These are phyloP conservation scores for Aspergillus neoniger DNA, from an alignment of 2,329 filamentous ascomycete species.

Conservation along the genomic window DNA sequence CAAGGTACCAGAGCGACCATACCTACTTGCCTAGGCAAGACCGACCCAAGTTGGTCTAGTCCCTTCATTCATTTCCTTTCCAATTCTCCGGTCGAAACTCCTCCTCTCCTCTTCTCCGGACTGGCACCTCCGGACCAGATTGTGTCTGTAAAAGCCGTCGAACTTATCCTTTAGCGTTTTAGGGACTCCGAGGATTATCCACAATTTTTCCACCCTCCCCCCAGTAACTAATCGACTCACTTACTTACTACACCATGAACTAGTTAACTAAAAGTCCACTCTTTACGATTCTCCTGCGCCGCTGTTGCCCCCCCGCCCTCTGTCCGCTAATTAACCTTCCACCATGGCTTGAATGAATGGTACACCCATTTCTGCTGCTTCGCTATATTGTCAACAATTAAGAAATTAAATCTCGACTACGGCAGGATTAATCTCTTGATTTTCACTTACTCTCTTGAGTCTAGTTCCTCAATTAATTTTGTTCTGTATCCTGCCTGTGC, in stretches of 20 bases:
- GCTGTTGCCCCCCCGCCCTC: background rate
- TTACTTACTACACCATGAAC: too few relatives aligned
- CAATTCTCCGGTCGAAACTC: background rate
- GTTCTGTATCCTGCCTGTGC: background rate
- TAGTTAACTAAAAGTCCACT: background rate
- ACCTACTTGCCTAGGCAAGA: too few relatives aligned
- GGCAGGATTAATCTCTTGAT: background rate
- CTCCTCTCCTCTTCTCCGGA: background rate
- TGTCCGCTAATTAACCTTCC: conserved; percentile 1
- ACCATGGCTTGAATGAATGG: background rate
- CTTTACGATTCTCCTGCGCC: background rate
- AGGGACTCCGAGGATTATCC: background rate
- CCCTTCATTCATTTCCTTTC: background rate
- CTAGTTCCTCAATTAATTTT: background rate
- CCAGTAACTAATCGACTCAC: background rate
- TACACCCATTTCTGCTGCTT: background rate
- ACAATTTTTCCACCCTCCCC: background rate
- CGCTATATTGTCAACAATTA: background rate
- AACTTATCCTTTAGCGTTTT: background rate
- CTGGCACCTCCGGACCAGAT: background rate
- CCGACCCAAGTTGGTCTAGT: too few relatives aligned
- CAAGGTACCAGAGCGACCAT: background rate
- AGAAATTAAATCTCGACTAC: background rate
- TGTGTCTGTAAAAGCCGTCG: background rate
- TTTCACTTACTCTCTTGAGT: background rate